Conservation (phyloP, 1,284 basidiomycete species). For the Tilletia walkeri region DNA sequence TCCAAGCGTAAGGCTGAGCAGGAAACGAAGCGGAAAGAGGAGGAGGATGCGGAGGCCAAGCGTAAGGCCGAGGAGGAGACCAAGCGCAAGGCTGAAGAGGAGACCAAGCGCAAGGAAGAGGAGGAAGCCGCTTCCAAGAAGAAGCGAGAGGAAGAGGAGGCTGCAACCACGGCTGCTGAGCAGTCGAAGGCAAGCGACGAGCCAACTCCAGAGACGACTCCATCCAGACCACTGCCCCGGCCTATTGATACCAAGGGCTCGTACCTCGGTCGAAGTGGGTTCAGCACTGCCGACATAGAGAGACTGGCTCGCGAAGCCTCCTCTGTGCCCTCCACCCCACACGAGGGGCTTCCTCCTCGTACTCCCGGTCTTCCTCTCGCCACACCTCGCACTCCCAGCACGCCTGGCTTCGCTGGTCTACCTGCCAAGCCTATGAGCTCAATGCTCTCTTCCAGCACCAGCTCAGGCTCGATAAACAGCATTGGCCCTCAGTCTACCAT, state of each 20-base stretch:
- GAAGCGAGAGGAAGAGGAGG: constrained; percentile 21
- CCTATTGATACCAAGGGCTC: constrained; percentile 23
- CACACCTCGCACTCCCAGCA: constrained; percentile 47
- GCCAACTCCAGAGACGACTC: constrained; percentile 16
- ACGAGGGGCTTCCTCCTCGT: constrained; percentile 30
- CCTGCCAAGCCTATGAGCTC: constrained; percentile 49
- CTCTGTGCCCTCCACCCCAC: constrained; percentile 47
- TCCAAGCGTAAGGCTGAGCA: constrained; percentile 12
- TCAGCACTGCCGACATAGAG: constrained; percentile 43
- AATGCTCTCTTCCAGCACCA: constrained; percentile 21
- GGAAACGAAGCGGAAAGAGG: constrained; percentile 20
- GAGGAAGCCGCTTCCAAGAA: constrained; percentile 31
- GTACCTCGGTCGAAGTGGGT: no score
- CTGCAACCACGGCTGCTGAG: constrained; percentile 18
- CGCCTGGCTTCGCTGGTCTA: constrained; percentile 48
- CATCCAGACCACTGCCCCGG: constrained; percentile 20
- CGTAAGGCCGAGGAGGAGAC: constrained; percentile 19
- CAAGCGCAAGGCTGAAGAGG: constrained; percentile 22
- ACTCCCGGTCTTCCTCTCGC: constrained; percentile 35
- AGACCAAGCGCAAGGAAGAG: constrained; percentile 26
- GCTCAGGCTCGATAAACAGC: constrained; percentile 13
- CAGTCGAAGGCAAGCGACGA: constrained; percentile 12
- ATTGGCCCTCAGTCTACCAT: constrained; percentile 30
- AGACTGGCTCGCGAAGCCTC: constrained; percentile 50
- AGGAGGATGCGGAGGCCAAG: constrained; percentile 19